Evolutionary conservation across 352 stramenopile genomes (phyloP), one percentile per base, ranked within the genome.

Genomic region (Pythium rishiriense): DNA sequence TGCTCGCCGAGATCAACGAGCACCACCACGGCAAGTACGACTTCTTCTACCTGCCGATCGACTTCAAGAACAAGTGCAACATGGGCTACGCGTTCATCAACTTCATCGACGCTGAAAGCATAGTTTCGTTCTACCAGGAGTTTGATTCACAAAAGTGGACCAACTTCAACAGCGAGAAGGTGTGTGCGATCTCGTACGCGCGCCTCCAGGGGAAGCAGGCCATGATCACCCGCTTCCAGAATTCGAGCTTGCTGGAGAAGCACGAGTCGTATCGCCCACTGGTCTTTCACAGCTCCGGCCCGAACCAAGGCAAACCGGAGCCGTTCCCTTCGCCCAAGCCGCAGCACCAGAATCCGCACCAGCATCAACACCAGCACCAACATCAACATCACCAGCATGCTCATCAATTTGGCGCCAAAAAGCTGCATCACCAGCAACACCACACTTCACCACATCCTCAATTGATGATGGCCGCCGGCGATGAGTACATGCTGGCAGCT

Each of bases 11-110:
- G 88, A 98, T 99, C 71, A 97, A 98, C 58, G 81, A 84, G 43
- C 89, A 88, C 41, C 85, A 96, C 64, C 84, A 96, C 57, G 96
- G 97, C 22, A 89, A 95, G 45, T 97, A 97, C 64, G 96, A 99
- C 73, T 99, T 99, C 66, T 99, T 99, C 75, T 99, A 99, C 78
- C 79, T 99, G 48, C 98, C 98, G 22, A 99, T 99, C 66, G 98
- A 99, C 80, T 99, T 99, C 79, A 99, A 99, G 87, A 99, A 99
- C 79, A 98, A 98, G 75, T 99, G 97, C 83, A 99, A 99, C 82
- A 96, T 99, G 82, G 98, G 98, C 21, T 99, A 99, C 76, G 97
- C 97, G 21, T 99, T 99, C 79, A 98, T 99, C 67, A 99, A 99
- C 81, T 99, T 99, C 79, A 96, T 99, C 46, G 84, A 98, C 28